These are phyloP conservation scores for Cadophora sp. DNA, from an alignment of 2,329 filamentous ascomycete genomes.

Conservation along the genomic window DNA sequence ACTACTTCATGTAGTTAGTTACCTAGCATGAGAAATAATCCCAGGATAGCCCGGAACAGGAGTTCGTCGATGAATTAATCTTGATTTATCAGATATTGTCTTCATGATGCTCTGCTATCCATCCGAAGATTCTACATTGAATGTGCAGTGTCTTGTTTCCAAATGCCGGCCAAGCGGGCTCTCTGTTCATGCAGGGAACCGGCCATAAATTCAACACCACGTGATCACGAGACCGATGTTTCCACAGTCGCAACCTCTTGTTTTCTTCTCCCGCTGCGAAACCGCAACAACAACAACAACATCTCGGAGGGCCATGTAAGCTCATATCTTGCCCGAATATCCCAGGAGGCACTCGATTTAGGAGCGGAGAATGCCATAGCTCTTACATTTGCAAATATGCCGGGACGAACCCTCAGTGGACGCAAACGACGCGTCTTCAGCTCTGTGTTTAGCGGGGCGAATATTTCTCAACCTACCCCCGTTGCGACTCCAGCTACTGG, in stretches of 20 bases:
- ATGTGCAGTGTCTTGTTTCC: no score
- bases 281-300: not conserved
- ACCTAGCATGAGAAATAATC: constrained; percentile 9
- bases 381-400: constrained; percentile 21
- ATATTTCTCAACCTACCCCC: constrained; percentile 42
- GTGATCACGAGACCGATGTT: not conserved
- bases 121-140: not conserved
- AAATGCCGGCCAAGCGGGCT: no score
- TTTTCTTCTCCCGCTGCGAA: not conserved
- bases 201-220: not conserved
- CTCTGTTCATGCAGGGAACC: no score
- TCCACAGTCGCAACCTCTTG: not conserved
- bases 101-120: not conserved
- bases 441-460: constrained; percentile 40
- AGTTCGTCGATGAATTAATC: constrained; percentile 11
- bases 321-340: not conserved
- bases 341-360: not conserved
- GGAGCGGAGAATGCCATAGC: no score
- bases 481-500: constrained; percentile 36
- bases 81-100: not conserved
- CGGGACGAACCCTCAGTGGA: constrained; percentile 21
- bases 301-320: not conserved
- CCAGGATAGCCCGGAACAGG: constrained; percentile 20
- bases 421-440: constrained; percentile 42
- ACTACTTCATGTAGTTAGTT: not conserved